Percentiles rank a stretch among this genome's conserved stretches.
phyloP scores from a whole-genome alignment of 148 eudicot species.

The Amaranthus hypochondriacus region DNA sequence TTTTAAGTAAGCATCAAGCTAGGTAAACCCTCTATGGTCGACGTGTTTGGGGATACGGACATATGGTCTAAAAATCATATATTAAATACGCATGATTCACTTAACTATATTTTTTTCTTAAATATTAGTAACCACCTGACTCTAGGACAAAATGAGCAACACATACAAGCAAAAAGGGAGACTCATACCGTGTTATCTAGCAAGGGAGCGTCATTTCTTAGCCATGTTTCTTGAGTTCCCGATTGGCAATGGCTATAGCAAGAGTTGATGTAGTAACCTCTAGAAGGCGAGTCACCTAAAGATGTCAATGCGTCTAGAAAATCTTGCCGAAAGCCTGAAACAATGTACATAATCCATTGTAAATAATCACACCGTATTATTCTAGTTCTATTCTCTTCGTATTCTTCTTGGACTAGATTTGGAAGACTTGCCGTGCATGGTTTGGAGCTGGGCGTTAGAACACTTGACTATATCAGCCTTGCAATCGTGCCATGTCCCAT shows the following conservation, averaged over 20 bases:
- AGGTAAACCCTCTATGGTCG: too few relatives aligned
- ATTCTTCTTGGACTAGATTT: not conserved
- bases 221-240: constrained; percentile 82
- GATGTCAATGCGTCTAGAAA: constrained; percentile 58
- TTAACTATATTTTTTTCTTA: too few relatives aligned
- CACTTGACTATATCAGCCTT: constrained; percentile 66
- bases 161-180: too few relatives aligned
- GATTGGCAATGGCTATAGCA: constrained; percentile 92
- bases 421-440: constrained; percentile 51
- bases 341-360: not conserved
- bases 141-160: too few relatives aligned
- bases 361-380: not conserved
- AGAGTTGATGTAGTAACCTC: constrained; percentile 71
- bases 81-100: too few relatives aligned
- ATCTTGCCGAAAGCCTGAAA: constrained; percentile 52
- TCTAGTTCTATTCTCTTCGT: not conserved
- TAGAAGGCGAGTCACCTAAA: constrained; percentile 44
- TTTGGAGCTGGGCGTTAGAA: constrained; percentile 56
- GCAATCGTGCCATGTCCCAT: constrained; percentile 75
- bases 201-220: constrained; percentile 55
- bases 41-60: too few relatives aligned
- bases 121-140: too few relatives aligned
- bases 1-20: too few relatives aligned
- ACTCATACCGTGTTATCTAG: constrained; percentile 45
- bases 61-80: too few relatives aligned